A percentile compares a stretch with the other conserved stretches of the same genome.
These are phyloP conservation scores for Yamadazyma paraphyllophila DNA, from an alignment of 805 yeast genomes.

Conservation along the genomic window DNA sequence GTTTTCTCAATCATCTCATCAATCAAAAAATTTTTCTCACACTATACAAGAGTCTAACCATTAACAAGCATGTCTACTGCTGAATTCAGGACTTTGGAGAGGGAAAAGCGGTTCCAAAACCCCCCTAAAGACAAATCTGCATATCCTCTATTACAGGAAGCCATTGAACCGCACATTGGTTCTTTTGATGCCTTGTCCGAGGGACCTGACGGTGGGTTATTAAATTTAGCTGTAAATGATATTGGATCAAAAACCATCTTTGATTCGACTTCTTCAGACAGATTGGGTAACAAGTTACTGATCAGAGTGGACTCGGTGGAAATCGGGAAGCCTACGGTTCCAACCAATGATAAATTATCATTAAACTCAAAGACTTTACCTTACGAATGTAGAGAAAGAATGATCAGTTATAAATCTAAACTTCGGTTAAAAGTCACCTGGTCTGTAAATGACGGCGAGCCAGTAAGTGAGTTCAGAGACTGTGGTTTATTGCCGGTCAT, in stretches of 20 bases:
- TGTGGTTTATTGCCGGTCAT: constrained; percentile 90
- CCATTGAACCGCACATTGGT: constrained; percentile 92
- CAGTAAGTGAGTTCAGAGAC: constrained; percentile 76
- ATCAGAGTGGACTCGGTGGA: constrained; percentile 89
- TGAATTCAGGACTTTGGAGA: constrained; percentile 77
- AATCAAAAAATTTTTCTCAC: constrained; percentile 10
- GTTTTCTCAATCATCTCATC: constrained; percentile 9
- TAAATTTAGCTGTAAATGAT: constrained; percentile 83
- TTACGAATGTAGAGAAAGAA: constrained; percentile 80
- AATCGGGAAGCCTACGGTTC: constrained; percentile 77
- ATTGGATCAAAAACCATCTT: constrained; percentile 84
- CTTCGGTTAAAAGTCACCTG: constrained; percentile 77
- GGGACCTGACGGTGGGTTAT: constrained; percentile 80
- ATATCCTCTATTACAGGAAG: constrained; percentile 79
- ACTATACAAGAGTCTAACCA: constrained; percentile 2
- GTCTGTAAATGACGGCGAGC: constrained; percentile 87
- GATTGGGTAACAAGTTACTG: constrained; percentile 80
- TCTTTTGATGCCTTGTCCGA: constrained; percentile 94
- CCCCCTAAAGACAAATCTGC: constrained; percentile 88
- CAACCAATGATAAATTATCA: constrained; percentile 68
- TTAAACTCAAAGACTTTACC: constrained; percentile 79
- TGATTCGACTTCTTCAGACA: constrained; percentile 67
- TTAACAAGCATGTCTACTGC: constrained; percentile 41
- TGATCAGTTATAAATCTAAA: constrained; percentile 77
- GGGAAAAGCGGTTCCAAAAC: constrained; percentile 78